phyloP scores from a whole-genome alignment of 805 yeast species.

The Metschnikowia amazonensis region DNA sequence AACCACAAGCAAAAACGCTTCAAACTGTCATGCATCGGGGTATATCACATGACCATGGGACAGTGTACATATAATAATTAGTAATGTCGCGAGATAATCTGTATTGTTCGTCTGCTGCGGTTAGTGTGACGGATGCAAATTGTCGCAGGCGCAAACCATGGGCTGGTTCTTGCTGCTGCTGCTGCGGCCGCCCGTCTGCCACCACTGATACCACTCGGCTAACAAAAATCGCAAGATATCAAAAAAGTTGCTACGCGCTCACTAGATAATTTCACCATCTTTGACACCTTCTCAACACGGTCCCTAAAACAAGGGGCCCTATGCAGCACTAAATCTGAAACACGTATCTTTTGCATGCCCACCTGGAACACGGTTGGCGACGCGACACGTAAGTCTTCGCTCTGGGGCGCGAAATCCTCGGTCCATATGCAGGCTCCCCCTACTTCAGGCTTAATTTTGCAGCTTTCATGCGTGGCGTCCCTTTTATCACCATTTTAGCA shows the following conservation, averaged over 20 bases:
- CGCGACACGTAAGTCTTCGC: constrained; percentile 2
- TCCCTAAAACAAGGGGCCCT: background rate
- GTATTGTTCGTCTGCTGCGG: background rate
- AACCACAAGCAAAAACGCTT: too few relatives aligned
- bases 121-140: background rate
- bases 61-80: background rate
- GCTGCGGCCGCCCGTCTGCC: background rate
- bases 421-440: constrained; percentile 1
- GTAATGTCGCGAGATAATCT: background rate
- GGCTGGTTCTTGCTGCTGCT: background rate
- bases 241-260: background rate
- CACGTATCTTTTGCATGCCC: constrained; percentile 3
- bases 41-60: background rate
- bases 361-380: constrained; percentile 3
- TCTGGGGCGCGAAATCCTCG: background rate
- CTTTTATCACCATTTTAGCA: background rate
- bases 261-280: background rate
- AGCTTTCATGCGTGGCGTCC: constrained; percentile 1
- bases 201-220: background rate
- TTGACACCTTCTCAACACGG: background rate
- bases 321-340: background rate
- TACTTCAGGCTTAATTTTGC: constrained; percentile 1
- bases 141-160: background rate
- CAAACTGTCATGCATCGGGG: background rate
- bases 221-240: background rate